Evolutionary conservation across 2,329 filamentous ascomycete genomes (phyloP).

Genomic region (Diaporthe citrichinensis): DNA sequence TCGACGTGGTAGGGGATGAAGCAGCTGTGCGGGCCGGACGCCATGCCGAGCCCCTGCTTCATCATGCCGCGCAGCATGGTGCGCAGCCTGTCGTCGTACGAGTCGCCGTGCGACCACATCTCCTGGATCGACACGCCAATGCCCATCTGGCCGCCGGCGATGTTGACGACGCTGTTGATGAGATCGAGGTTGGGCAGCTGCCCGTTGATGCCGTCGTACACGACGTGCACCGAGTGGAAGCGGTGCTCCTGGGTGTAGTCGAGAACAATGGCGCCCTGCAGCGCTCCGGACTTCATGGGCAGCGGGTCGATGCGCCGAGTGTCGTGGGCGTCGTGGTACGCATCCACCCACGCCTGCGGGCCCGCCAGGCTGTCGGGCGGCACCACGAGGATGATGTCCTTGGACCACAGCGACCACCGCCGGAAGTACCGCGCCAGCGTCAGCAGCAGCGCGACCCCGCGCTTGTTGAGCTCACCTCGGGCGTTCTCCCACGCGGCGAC

Average conservation of each 20-base stretch:
- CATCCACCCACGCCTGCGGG: constrained; percentile 96
- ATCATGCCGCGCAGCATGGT: constrained; percentile 96
- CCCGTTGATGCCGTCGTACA: constrained; percentile 96
- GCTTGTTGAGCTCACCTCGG: constrained; percentile 83
- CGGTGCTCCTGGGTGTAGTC: constrained; percentile 89
- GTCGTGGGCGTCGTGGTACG: constrained; percentile 92
- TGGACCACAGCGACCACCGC: constrained; percentile 98
- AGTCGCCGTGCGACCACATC: constrained; percentile 84
- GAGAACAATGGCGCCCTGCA: constrained; percentile 93
- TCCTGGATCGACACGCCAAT: constrained; percentile 87
- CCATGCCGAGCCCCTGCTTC: constrained; percentile 89
- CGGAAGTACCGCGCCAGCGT: constrained; percentile 96
- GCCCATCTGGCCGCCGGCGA: constrained; percentile 93
- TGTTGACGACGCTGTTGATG: constrained; percentile 91
- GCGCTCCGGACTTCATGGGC: constrained; percentile 90
- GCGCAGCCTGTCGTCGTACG: constrained; percentile 83
- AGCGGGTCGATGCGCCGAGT: constrained; percentile 79
- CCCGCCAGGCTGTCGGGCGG: constrained; percentile 91
- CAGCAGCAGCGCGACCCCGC: constrained; percentile 87
- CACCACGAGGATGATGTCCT: constrained; percentile 95
- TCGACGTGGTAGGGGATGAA: constrained; percentile 99
- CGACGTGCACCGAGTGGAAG: constrained; percentile 90
- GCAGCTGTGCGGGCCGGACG: constrained; percentile 90
- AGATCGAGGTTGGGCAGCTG: constrained; percentile 96
- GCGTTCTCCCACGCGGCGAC: constrained; percentile 91